Evolutionary conservation across 345 rosid genomes (phyloP).

Genomic region (Brassica cretica): DNA sequence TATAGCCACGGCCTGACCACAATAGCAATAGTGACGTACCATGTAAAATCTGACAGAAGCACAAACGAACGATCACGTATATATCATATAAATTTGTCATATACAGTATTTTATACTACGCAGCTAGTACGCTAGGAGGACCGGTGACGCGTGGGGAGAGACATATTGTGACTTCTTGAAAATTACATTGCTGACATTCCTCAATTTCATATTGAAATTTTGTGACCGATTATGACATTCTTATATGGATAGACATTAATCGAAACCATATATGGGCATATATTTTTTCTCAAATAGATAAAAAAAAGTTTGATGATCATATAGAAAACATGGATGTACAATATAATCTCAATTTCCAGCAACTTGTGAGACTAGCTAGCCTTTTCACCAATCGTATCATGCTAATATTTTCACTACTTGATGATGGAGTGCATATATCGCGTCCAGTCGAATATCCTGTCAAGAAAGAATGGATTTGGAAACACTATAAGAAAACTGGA

Average conservation of each 20-base stretch:
- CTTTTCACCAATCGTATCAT: background rate
- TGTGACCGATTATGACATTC: constrained; percentile 15
- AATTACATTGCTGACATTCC: constrained; percentile 35
- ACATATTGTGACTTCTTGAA: constrained; percentile 30
- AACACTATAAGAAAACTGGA: background rate
- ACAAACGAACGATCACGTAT: constrained; percentile 11
- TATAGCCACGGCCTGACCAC: background rate
- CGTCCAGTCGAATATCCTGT: constrained; percentile 9
- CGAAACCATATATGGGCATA: background rate
- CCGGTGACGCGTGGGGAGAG: constrained; percentile 24
- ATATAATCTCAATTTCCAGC: constrained; percentile 9
- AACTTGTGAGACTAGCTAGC: constrained; percentile 20
- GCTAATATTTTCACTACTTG: constrained; percentile 3
- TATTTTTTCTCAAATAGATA: background rate
- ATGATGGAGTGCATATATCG: background rate
- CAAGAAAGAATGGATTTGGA: background rate
- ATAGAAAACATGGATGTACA: background rate
- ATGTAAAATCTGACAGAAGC: constrained; percentile 16
- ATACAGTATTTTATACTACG: constrained; percentile 15
- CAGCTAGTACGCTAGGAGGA: constrained; percentile 16
- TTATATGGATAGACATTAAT: constrained; percentile 9
- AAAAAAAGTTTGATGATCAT: constrained; percentile 9
- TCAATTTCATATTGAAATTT: constrained; percentile 4
- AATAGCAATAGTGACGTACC: constrained; percentile 1
- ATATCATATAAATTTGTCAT: background rate